phyloP scores from a whole-genome alignment of 2,329 filamentous ascomycete species.

The Cytospora mali region DNA sequence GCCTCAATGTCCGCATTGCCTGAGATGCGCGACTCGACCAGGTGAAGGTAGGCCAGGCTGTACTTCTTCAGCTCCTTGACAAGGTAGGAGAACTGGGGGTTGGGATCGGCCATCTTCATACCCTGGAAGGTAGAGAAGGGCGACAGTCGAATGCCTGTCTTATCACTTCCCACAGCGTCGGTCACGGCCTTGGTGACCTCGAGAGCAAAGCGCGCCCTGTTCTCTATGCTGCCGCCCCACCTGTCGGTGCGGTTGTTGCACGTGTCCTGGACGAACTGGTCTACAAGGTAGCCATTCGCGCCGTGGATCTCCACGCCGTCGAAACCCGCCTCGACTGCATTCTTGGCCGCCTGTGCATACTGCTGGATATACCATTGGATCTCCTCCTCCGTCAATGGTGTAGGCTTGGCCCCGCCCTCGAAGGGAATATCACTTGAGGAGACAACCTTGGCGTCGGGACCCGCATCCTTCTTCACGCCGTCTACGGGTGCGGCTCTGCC shows the following conservation, averaged over 20 bases:
- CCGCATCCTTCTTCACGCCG: constrained; percentile 31
- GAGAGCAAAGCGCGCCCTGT: constrained; percentile 53
- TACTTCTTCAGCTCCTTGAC: constrained; percentile 52
- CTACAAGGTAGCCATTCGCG: constrained; percentile 47
- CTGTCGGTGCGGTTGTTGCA: constrained; percentile 57
- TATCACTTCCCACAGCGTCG: constrained; percentile 52
- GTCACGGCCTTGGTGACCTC: constrained; percentile 56
- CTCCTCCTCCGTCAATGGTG: constrained; percentile 48
- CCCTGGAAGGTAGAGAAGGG: constrained; percentile 60
- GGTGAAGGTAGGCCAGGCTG: constrained; percentile 58
- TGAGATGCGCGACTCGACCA: constrained; percentile 55
- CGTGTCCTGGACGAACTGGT: constrained; percentile 58
- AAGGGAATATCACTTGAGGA: constrained; percentile 47
- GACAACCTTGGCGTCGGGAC: constrained; percentile 39
- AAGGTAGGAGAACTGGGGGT: constrained; percentile 59
- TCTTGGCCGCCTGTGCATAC: constrained; percentile 39
- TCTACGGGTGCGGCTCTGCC: constrained; percentile 44
- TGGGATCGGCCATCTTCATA: constrained; percentile 60
- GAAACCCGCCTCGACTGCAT: constrained; percentile 57
- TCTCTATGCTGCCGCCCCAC: constrained; percentile 59
- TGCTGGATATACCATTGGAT: constrained; percentile 38
- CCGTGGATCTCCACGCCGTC: constrained; percentile 47
- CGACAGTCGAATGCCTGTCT: constrained; percentile 55
- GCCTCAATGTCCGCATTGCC: constrained; percentile 43
- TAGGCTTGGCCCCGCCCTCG: constrained; percentile 43